Conservation (phyloP, 441 rosid genomes). For the Manihot esculenta region DNA sequence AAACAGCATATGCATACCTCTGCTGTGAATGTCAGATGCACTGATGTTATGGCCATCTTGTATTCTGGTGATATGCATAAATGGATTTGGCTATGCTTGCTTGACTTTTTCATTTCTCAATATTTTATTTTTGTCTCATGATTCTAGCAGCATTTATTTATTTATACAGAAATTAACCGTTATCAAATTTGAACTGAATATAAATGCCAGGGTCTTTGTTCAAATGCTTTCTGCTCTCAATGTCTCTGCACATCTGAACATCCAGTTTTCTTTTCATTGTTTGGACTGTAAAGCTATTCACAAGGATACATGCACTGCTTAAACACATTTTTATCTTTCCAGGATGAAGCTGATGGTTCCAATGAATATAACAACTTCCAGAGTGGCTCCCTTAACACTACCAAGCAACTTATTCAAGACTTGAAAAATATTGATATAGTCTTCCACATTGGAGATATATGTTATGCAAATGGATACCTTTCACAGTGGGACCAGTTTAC, state of each 20-base stretch:
- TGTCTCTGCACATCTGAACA: not conserved
- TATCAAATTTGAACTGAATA: not conserved
- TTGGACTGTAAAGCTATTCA: not conserved
- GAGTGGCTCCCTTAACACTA: conserved; percentile 70
- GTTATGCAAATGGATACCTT: conserved; percentile 75
- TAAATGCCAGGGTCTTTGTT: not conserved
- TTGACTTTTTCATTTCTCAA: not conserved
- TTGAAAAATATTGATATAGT: conserved; percentile 62
- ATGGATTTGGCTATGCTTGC: not conserved
- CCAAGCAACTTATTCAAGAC: conserved; percentile 64
- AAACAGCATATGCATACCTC: not conserved
- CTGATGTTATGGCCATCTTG: not conserved
- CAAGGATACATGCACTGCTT: conserved; percentile 12
- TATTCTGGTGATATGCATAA: not conserved
- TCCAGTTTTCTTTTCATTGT: not conserved
- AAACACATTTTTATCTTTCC: conserved; percentile 23
- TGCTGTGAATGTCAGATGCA: not conserved
- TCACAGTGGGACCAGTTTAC: conserved; percentile 92
- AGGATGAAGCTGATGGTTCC: conserved; percentile 84
- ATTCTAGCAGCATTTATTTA: not conserved
- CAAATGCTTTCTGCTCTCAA: not conserved
- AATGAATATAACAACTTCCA: conserved; percentile 65
- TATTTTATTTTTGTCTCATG: not conserved
- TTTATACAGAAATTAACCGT: not conserved
- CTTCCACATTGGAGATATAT: conserved; percentile 81